Base-by-base conservation (phyloP, 2,329 filamentous ascomycete species). In the Fusarium irregulare region DNA sequence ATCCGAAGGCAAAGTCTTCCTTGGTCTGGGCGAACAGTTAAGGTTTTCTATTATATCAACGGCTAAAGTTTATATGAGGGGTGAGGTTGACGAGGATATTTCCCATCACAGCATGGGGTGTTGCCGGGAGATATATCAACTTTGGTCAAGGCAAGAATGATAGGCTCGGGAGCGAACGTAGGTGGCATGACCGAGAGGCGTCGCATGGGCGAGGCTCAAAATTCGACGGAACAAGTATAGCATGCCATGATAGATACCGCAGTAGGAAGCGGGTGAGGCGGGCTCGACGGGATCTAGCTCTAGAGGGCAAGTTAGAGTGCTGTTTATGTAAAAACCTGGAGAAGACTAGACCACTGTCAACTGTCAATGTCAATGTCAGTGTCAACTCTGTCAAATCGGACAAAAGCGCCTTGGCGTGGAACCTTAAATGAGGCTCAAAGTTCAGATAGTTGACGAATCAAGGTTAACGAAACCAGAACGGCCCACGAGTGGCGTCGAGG, bases 201-300 rank as follows among this genome's bases (percentile, higher is more conserved):
- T 58, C 54, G 37, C n/a, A 41, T 64, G n/a, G 51, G 48, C 34
- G 49, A 59, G 40, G 62, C 47, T 51, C 53, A 41, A 30, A 57
- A 34, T 50, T 70, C 63, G 68, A 70, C 68, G 68, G 68, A 70
- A 64, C 30, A 57, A 68, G 68, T n/a, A 70, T 68, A 59, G 68
- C 21, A 56, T 42, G 27, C 30, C 28, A 47, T 56, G 50, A 53
- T 47, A 40, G 51, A 54, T 54, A 40, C 46, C 18, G n/a, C 16
- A 27, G 53, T 65, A n/a, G 32, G 67, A 45, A 20, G 59, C 58
- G 51, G 64, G 45, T 54, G 34, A 63, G 49, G 53, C 46, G 51
- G 67, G 54, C 57, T 57, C 25, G 66, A 50, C 57, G 68, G 68
- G 68, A 71, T 68, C 68, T 70, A 70, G 55, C 55, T 49, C 32